Percentiles rank a stretch among this genome's conserved stretches.
These are phyloP conservation scores for Annulohypoxylon truncatum DNA, from an alignment of 2,329 filamentous ascomycete species.

Conservation along the genomic window DNA sequence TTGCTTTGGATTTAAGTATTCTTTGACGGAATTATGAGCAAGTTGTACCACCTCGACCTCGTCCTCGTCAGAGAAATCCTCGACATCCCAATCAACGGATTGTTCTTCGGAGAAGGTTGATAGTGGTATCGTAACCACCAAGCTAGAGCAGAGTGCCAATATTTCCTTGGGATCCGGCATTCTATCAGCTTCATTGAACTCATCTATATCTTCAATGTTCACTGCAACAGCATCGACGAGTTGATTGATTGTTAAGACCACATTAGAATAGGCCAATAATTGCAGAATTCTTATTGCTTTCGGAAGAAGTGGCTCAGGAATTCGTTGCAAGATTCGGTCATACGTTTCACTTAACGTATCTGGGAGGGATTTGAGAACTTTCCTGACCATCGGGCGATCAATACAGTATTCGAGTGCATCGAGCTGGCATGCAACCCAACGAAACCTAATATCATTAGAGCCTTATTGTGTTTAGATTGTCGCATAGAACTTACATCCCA, in stretches of 20 bases:
- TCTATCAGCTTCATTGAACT: constrained; percentile 26
- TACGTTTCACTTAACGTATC: not conserved
- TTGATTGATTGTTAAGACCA: not conserved
- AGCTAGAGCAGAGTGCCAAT: constrained; percentile 45
- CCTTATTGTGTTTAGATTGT: too few relatives aligned
- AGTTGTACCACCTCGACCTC: constrained; percentile 36
- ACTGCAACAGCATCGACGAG: constrained; percentile 2
- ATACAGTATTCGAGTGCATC: constrained; percentile 39
- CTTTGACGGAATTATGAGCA: constrained; percentile 50
- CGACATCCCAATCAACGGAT: too few relatives aligned
- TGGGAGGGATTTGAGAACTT: not conserved
- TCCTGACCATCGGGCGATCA: not conserved
- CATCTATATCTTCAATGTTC: not conserved
- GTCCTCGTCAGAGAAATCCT: too few relatives aligned
- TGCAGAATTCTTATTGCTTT: not conserved
- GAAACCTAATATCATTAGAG: too few relatives aligned
- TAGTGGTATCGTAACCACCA: too few relatives aligned
- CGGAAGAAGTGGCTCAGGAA: not conserved
- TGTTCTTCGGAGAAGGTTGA: too few relatives aligned
- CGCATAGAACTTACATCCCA: constrained; percentile 11
- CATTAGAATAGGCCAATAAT: not conserved
- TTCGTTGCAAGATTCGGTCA: not conserved
- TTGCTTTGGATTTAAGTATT: constrained; percentile 46
- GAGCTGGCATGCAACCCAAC: constrained; percentile 40
- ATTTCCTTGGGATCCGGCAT: constrained; percentile 45